phyloP scores from a whole-genome alignment of 2,329 filamentous ascomycete genomes.

The Geoglossum cookeanum region DNA sequence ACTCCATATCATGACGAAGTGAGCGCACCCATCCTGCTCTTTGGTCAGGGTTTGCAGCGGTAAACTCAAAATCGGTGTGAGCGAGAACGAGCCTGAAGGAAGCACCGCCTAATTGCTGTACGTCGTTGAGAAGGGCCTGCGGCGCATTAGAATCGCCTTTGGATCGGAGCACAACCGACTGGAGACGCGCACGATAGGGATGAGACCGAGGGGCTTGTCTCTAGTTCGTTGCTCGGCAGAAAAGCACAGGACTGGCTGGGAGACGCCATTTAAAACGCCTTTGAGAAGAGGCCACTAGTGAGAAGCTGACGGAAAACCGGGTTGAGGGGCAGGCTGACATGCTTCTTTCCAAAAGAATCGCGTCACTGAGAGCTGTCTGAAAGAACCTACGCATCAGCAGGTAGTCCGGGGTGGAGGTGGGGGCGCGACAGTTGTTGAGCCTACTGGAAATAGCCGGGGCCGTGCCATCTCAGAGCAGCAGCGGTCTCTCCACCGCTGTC shows the following conservation, averaged over 20 bases:
- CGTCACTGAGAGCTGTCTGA: not conserved
- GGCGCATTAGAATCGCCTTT: not conserved
- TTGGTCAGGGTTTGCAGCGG: not conserved
- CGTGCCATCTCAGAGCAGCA: not conserved
- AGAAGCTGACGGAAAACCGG: too few relatives aligned
- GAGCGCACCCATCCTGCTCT: not conserved
- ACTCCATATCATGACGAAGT: not conserved
- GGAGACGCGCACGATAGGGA: not conserved
- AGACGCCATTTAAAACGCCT: not conserved
- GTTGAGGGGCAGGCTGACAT: not conserved
- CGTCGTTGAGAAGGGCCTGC: not conserved
- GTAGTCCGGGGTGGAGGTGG: not conserved
- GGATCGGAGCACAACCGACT: not conserved
- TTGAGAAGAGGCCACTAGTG: too few relatives aligned
- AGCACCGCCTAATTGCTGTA: not conserved
- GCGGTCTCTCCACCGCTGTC: not conserved
- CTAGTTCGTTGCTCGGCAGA: not conserved
- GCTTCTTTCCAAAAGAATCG: not conserved
- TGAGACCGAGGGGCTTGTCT: not conserved
- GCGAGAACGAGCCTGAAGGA: not conserved
- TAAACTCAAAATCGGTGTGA: not conserved
- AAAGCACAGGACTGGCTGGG: not conserved
- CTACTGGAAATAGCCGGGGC: not conserved
- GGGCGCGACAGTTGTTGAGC: not conserved
- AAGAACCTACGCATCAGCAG: not conserved